Base-by-base conservation (phyloP, 805 yeast genomes). In the Myxozyma sirexii region DNA sequence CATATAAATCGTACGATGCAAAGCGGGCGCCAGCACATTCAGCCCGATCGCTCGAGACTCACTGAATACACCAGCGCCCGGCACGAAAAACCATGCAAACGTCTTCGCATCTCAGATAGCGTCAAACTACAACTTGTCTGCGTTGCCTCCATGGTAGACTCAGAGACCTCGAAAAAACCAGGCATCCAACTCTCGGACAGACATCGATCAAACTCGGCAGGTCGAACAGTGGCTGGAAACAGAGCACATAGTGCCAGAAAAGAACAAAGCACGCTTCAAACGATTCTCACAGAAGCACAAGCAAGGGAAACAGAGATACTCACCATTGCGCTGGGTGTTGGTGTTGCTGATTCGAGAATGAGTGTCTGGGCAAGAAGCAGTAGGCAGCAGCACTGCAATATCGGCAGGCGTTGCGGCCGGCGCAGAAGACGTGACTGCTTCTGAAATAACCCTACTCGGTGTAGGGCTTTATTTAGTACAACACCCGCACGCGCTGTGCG, bases 261-360 rank as follows among this genome's bases (percentile, higher is more conserved):
- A 13, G 12, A 24, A 21, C 31, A 24, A 15, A 43, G n/a, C 7
- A 21, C 12, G n/a, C 13, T 41, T 13, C 15, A 41, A 19, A 8
- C 43, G 19, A 15, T 19, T 41, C 12, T 45, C 19, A n/a, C 49
- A 23, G 15, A 23, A 12, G 3, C 12, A 10, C 23, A 31, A 13
- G 41, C 41, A 17, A 19, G 7, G 31, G 15, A 44, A 15, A 43
- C 29, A 41, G 38, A 12, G 21, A 17, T 29, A 47, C 59, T 56
- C 54, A 56, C 59, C 59, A 56, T 56, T 56, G 37, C 49, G 54
- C 37, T 42, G 49, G 43, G 31, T 44, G 57, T 24, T 26, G 37
- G 17, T 31, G 45, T 31, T 24, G 48, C 12, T 52, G 54, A 21
- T 50, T 23, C 45, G 24, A 33, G 35, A 46, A 33, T 46, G 38